Base-by-base conservation (phyloP, 1,284 basidiomycete genomes). In the Boletus sp. region DNA sequence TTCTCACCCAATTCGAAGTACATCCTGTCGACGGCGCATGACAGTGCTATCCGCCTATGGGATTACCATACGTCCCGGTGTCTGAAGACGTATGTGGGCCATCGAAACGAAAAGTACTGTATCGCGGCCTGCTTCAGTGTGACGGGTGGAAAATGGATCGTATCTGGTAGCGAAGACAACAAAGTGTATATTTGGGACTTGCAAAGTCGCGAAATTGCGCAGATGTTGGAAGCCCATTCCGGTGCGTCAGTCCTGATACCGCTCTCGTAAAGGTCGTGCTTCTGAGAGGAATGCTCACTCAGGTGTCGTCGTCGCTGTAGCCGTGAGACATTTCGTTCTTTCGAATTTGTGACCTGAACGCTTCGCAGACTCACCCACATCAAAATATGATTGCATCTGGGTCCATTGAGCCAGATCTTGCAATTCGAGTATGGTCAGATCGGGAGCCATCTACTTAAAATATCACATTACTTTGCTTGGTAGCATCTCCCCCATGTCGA, bases 1-100 rank as follows among this genome's bases (percentile, higher is more conserved):
- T 98, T 98, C 79, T 95, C 96, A 0, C 97, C 97, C 1, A 96
- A 95, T 67, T 94, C 93, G 6, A 92, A 93, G 77, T 97, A 95
- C 74, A 90, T 99, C 56, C 83, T 98, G 52, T 93, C 94, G 2
- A 91, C 94, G 0, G 91, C 95, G 0, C 89, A 98, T 66, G 95
- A 98, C 69, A 93, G 88, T 62, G 88, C 91, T 0, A 92, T 98
- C 64, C 86, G 97, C 1, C 80, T 99, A 17, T 98, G 97, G 95
- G 94, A 98, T 71, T 95, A 97, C 70, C 93, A 96, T 68, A 93
- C 91, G 0, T 90, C 91, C 3, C 89, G 93, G 62, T 93, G 94
- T 65, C 80, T 99, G 49, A 98, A 98, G 78, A 95, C 95, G 2
- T 96, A 96, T 74, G 80, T 80, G 2, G 93, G 92, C 0, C 94